Conservation (phyloP, 2,329 filamentous ascomycete genomes). For the Stagonosporopsis chrysanthemi region DNA sequence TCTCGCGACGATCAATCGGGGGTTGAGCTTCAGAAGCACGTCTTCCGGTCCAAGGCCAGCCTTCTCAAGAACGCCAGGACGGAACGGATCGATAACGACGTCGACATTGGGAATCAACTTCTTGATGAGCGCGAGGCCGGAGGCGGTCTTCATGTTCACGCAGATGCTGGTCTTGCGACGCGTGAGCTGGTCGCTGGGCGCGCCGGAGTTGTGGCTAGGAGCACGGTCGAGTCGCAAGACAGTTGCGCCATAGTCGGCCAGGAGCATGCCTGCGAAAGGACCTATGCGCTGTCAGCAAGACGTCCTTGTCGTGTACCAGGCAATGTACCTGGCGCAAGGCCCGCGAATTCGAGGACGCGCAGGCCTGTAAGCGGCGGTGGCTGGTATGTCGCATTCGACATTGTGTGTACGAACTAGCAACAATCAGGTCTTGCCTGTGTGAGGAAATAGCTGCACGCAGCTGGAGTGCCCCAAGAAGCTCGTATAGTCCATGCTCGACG, state of each 20-base stretch:
- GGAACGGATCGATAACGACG: slow-evolving; percentile 90
- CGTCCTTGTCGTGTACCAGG: background rate
- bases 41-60: slow-evolving; percentile 76
- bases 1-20: slow-evolving; percentile 78
- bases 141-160: slow-evolving; percentile 75
- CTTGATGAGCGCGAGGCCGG: slow-evolving; percentile 71
- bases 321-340: slow-evolving; percentile 63
- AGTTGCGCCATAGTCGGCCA: slow-evolving; percentile 84
- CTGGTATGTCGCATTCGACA: slow-evolving; percentile 35
- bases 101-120: slow-evolving; percentile 71
- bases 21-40: slow-evolving; percentile 72
- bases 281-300: slow-evolving; percentile 56
- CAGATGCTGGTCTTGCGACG: slow-evolving; percentile 82
- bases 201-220: slow-evolving; percentile 55
- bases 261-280: slow-evolving; percentile 82
- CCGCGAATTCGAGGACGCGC: slow-evolving; percentile 70
- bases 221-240: slow-evolving; percentile 84
- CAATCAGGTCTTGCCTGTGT: background rate
- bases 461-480: background rate
- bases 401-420: slow-evolving; percentile 10
- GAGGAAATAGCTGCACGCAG: background rate
- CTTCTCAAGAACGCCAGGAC: slow-evolving; percentile 87
- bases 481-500: slow-evolving; percentile 32
- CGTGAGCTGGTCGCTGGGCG: slow-evolving; percentile 75
- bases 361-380: slow-evolving; percentile 63